Percentiles rank a stretch among this genome's conserved stretches.
phyloP scores from a whole-genome alignment of 108 stramenopile species.

The Cyclotella baltica region DNA sequence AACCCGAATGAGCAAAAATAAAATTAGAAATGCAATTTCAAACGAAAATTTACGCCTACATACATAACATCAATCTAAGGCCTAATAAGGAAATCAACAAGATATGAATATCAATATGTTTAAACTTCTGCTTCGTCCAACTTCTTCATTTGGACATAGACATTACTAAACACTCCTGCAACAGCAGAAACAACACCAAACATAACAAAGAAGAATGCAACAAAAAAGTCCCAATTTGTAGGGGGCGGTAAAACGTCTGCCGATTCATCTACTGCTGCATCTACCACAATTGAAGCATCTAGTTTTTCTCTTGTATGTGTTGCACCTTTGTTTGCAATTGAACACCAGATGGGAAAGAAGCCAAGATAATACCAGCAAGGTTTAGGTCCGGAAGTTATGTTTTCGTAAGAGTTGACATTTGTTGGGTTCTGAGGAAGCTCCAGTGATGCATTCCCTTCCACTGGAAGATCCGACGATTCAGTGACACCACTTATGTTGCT shows the following conservation, averaged over 20 bases:
- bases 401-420: conserved; percentile 29
- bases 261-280: conserved; percentile 17
- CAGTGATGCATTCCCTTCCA: conserved; percentile 70
- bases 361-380: conserved; percentile 55
- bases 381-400: conserved; percentile 31
- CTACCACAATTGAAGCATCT: conserved; percentile 24
- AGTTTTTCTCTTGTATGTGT: conserved; percentile 33
- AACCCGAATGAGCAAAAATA: no score
- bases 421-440: conserved; percentile 38
- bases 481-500: conserved; percentile 4
- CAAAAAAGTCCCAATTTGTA: conserved; percentile 55
- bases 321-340: conserved; percentile 44
- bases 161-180: conserved; percentile 71
- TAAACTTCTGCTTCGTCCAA: background rate
- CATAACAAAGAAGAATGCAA: conserved; percentile 72
- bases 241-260: conserved; percentile 47
- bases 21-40: no score
- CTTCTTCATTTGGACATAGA: conserved; percentile 66
- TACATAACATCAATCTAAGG: no score
- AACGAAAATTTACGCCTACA: no score
- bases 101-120: background rate
- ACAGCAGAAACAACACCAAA: conserved; percentile 74
- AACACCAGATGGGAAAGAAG: conserved; percentile 52
- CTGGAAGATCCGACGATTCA: conserved; percentile 59
- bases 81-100: background rate